phyloP scores from a whole-genome alignment of 2,329 filamentous ascomycete genomes.

The Seiridium unicorne region DNA sequence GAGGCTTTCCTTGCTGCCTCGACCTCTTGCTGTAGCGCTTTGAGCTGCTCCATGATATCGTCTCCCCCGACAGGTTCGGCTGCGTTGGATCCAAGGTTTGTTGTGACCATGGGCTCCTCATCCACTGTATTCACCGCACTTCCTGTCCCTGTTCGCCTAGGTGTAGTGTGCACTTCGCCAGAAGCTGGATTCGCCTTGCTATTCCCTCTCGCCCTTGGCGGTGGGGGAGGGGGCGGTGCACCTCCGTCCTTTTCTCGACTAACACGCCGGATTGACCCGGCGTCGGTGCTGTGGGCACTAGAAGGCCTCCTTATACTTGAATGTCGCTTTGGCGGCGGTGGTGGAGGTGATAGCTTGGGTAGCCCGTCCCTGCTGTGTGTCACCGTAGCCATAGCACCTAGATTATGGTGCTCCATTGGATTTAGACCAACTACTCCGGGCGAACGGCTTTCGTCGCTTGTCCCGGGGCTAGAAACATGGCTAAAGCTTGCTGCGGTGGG shows the following conservation, averaged over 20 bases:
- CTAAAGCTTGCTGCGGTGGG: slow-evolving; percentile 28
- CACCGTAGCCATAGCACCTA: slow-evolving; percentile 11
- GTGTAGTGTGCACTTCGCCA: background rate
- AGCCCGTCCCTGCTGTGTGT: slow-evolving; percentile 20
- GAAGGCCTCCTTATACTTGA: slow-evolving; percentile 41
- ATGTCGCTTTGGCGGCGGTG: slow-evolving; percentile 44
- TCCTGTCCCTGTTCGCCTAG: background rate
- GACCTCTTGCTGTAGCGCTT: slow-evolving; percentile 1
- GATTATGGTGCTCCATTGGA: slow-evolving; percentile 3
- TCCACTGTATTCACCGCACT: background rate
- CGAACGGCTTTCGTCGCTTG: slow-evolving; percentile 17
- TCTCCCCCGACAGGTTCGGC: background rate
- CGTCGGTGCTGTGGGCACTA: slow-evolving; percentile 41
- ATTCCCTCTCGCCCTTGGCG: slow-evolving; percentile 43
- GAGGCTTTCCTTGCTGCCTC: background rate
- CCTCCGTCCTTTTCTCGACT: slow-evolving; percentile 24
- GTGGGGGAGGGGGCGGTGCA: slow-evolving; percentile 45
- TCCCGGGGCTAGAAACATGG: slow-evolving; percentile 13
- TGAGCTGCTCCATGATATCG: slow-evolving; percentile 3
- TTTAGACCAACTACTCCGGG: slow-evolving; percentile 12
- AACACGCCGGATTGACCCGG: slow-evolving; percentile 25
- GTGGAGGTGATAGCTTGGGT: slow-evolving; percentile 35
- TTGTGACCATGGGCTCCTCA: background rate
- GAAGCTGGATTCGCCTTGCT: slow-evolving; percentile 30
- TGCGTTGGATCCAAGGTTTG: background rate